A percentile compares a stretch with the other conserved stretches of the same genome.
Evolutionary conservation across 1,139 yeast genomes (phyloP).

Genomic region (Yamadazyma sp.): DNA sequence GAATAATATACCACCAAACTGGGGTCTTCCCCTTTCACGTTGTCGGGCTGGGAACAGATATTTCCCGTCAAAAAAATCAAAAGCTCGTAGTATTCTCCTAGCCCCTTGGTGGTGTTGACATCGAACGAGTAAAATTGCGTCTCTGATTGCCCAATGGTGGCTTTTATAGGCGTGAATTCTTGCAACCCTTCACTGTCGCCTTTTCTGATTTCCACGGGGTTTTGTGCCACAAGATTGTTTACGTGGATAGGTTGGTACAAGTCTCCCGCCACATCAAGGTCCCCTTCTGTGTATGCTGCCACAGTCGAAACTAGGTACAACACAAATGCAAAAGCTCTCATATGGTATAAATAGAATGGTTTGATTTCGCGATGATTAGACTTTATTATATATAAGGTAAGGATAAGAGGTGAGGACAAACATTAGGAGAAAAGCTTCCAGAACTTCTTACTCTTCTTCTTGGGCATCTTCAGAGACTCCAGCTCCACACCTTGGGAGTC

Average conservation of each 20-base stretch:
- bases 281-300: background rate
- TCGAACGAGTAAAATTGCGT: constrained; percentile 45
- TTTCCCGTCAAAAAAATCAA: constrained; percentile 62
- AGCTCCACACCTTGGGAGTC: constrained; percentile 7
- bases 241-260: constrained; percentile 10
- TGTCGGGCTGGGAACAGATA: constrained; percentile 50
- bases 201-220: constrained; percentile 4
- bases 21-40: constrained; percentile 25
- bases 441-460: constrained; percentile 29
- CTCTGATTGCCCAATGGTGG: constrained; percentile 37
- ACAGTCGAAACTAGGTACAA: too few relatives aligned
- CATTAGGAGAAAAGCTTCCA: constrained; percentile 34
- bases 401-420: background rate
- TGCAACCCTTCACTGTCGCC: constrained; percentile 18
- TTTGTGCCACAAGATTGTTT: background rate
- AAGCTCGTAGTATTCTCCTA: constrained; percentile 51
- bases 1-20: constrained; percentile 52
- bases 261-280: constrained; percentile 5
- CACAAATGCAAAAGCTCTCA: too few relatives aligned
- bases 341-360: too few relatives aligned
- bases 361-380: too few relatives aligned
- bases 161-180: constrained; percentile 47
- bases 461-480: constrained; percentile 20
- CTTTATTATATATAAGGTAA: too few relatives aligned
- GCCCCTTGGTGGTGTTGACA: constrained; percentile 46